A percentile compares a stretch with the other conserved stretches of the same genome.
phyloP scores from a whole-genome alignment of 164 flowering plant species.

The Aristolochia fimbriata region DNA sequence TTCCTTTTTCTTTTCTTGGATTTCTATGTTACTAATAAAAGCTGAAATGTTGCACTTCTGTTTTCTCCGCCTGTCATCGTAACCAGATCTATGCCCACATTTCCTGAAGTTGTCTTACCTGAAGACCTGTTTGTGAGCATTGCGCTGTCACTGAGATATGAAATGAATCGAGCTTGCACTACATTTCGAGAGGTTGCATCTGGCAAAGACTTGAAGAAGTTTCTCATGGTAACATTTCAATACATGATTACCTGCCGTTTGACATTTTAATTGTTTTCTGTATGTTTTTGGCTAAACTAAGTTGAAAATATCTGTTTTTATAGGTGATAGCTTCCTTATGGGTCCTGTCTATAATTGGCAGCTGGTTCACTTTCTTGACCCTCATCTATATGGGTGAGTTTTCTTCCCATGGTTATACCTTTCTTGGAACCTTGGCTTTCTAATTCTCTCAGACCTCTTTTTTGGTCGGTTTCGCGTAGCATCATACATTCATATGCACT shows the following conservation, averaged over 20 bases:
- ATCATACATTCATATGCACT: too few relatives aligned
- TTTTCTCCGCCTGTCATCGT: neutral
- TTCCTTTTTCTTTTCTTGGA: too few relatives aligned
- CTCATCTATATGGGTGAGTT: constrained; percentile 31
- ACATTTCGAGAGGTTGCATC: constrained; percentile 34
- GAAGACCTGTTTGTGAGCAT: constrained; percentile 44
- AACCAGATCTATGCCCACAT: constrained; percentile 44
- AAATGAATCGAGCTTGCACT: constrained; percentile 27
- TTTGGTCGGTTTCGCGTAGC: too few relatives aligned
- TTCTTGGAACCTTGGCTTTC: neutral
- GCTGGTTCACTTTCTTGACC: constrained; percentile 44
- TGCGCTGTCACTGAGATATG: constrained; percentile 33
- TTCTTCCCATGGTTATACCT: neutral
- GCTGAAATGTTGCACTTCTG: too few relatives aligned
- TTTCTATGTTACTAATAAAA: too few relatives aligned
- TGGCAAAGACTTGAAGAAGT: constrained; percentile 39
- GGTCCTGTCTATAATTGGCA: constrained; percentile 35
- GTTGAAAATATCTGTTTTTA: neutral
- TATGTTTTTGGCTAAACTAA: too few relatives aligned
- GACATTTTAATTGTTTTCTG: too few relatives aligned
- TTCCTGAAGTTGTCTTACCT: constrained; percentile 55
- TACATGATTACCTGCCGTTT: too few relatives aligned
- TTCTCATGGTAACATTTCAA: constrained; percentile 22
- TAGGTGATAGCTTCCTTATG: constrained; percentile 40
- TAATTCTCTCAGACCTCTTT: too few relatives aligned